These are phyloP conservation scores for Chalciporus piperatoides DNA, from an alignment of 1,284 basidiomycete genomes.

Conservation along the genomic window DNA sequence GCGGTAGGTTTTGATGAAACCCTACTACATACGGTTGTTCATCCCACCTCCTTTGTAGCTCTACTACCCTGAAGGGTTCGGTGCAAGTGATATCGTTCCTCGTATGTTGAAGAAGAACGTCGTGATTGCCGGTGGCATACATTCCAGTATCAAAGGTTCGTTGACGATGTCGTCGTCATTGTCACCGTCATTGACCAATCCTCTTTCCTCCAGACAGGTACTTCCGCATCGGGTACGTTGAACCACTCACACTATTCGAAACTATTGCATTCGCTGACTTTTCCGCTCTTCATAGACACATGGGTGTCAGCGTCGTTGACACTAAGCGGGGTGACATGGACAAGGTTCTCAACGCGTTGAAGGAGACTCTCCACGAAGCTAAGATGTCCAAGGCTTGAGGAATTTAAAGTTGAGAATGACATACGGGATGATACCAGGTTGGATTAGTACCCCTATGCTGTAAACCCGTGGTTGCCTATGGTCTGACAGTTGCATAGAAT, in stretches of 20 bases:
- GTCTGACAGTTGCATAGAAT: too few relatives aligned
- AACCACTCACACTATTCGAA: slow-evolving; percentile 20
- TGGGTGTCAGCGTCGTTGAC: slow-evolving; percentile 84
- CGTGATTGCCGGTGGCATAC: slow-evolving; percentile 87
- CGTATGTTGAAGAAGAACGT: slow-evolving; percentile 67
- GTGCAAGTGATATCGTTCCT: slow-evolving; percentile 72
- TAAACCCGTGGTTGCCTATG: too few relatives aligned
- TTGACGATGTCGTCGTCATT: slow-evolving; percentile 29
- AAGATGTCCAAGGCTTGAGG: slow-evolving; percentile 26
- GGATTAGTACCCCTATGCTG: not conserved
- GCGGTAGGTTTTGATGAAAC: slow-evolving; percentile 47
- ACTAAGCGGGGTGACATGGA: slow-evolving; percentile 71
- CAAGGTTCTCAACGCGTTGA: slow-evolving; percentile 66
- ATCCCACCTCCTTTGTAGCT: slow-evolving; percentile 37
- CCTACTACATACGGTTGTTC: slow-evolving; percentile 5
- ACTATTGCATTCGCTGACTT: slow-evolving; percentile 11
- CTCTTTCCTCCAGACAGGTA: slow-evolving; percentile 55
- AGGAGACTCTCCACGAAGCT: slow-evolving; percentile 56
- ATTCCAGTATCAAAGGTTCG: slow-evolving; percentile 81
- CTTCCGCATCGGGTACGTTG: slow-evolving; percentile 70
- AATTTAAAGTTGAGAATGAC: not conserved
- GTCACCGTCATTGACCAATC: slow-evolving; percentile 11
- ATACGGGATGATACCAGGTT: not conserved
- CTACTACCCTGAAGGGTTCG: slow-evolving; percentile 77
- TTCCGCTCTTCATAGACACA: slow-evolving; percentile 55